A percentile compares a stretch with the other conserved stretches of the same genome.
phyloP scores from a whole-genome alignment of 2,329 filamentous ascomycete genomes.

The Pseudonectria buxi region DNA sequence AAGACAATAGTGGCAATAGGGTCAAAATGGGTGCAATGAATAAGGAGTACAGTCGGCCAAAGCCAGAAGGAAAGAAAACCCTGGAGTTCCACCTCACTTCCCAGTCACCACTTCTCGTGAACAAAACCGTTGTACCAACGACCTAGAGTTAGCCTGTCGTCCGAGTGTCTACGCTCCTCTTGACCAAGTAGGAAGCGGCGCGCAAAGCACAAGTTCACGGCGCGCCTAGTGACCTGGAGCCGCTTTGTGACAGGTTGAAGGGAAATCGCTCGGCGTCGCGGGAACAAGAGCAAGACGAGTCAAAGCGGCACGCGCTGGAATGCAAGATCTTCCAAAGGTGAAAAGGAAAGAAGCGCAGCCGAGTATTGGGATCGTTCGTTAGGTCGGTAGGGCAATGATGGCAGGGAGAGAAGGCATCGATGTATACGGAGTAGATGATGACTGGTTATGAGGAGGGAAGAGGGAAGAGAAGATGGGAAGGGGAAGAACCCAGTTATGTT shows the following conservation, averaged over 20 bases:
- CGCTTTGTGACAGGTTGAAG: not conserved
- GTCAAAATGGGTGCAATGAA: constrained; percentile 28
- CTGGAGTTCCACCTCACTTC: constrained; percentile 32
- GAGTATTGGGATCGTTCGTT: constrained; percentile 3
- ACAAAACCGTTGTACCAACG: constrained; percentile 25
- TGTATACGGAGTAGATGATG: too few species aligned
- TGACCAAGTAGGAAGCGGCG: constrained; percentile 4
- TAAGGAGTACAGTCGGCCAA: constrained; percentile 35
- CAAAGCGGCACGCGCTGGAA: not conserved
- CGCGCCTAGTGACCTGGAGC: too few species aligned
- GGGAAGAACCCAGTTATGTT: not conserved
- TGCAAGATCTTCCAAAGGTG: not conserved
- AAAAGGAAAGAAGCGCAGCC: constrained; percentile 1
- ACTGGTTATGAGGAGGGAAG: not conserved
- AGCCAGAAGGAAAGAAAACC: constrained; percentile 29
- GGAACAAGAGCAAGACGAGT: not conserved
- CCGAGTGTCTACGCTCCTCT: constrained; percentile 15
- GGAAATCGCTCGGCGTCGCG: constrained; percentile 6
- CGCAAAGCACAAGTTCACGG: not conserved
- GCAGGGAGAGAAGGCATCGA: too few species aligned
- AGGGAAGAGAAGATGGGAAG: constrained; percentile 1
- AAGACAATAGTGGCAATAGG: constrained; percentile 29
- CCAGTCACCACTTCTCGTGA: constrained; percentile 24
- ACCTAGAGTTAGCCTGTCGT: constrained; percentile 23
- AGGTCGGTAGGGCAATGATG: too few species aligned